These are phyloP conservation scores for Candida tunisiensis DNA, from an alignment of 1,139 yeast genomes.

Conservation along the genomic window DNA sequence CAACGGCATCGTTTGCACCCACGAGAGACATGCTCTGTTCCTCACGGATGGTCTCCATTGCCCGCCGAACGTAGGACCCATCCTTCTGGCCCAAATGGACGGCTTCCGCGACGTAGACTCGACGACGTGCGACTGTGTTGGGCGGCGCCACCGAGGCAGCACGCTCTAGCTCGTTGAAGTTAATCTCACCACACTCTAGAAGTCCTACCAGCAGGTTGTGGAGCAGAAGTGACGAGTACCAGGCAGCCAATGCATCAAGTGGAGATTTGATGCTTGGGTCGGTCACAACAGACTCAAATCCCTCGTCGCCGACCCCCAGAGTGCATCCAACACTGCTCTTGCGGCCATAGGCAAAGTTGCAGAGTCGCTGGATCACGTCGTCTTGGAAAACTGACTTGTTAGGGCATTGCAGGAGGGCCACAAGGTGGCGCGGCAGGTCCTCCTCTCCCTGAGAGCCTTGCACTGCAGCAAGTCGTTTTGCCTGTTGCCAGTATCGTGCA, in stretches of 20 bases:
- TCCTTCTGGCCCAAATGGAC: conserved; percentile 12
- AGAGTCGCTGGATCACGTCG: conserved; percentile 10
- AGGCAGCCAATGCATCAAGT: conserved; percentile 16
- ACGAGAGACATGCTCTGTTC: too few species aligned
- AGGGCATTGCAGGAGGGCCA: conserved; percentile 5
- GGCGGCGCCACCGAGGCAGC: conserved; percentile 15
- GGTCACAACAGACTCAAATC: conserved; percentile 9
- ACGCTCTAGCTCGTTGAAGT: conserved; percentile 7
- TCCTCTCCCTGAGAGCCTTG: conserved; percentile 3
- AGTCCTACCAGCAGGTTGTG: conserved; percentile 11
- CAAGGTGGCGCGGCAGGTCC: conserved; percentile 7
- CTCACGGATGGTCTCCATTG: conserved; percentile 10
- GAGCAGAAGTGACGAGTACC: conserved; percentile 12
- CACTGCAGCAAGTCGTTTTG: conserved; percentile 1
- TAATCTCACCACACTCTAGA: conserved; percentile 8
- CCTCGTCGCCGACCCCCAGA: conserved; percentile 7
- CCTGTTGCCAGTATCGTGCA: conserved; percentile 4
- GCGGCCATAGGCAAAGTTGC: conserved; percentile 10
- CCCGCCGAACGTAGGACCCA: conserved; percentile 8
- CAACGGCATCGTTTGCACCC: conserved; percentile 2
- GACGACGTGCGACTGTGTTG: conserved; percentile 12
- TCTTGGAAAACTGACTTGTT: conserved; percentile 8
- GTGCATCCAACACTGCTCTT: too few species aligned
- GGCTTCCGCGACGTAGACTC: conserved; percentile 16
- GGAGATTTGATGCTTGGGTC: conserved; percentile 14